These are phyloP conservation scores for Torrubiellomyces zombiae DNA, from an alignment of 2,329 filamentous ascomycete species.

Conservation along the genomic window DNA sequence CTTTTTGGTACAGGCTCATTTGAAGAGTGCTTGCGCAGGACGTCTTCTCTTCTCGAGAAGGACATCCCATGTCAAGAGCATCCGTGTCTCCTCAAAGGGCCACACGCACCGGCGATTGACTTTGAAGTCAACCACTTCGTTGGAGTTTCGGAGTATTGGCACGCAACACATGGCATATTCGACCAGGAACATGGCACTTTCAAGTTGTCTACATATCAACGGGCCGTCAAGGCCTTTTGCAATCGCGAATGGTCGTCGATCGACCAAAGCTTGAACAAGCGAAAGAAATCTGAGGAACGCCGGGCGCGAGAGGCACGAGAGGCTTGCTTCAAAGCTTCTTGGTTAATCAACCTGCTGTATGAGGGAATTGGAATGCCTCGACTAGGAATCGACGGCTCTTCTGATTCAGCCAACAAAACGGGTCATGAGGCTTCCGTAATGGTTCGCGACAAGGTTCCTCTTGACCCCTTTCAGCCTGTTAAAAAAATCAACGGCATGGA, in stretches of 20 bases:
- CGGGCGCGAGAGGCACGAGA: conserved; percentile 67
- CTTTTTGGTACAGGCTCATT: conserved; percentile 78
- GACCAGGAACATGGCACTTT: conserved; percentile 66
- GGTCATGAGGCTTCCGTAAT: conserved; percentile 54
- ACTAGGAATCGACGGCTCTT: conserved; percentile 54
- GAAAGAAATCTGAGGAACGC: conserved; percentile 59
- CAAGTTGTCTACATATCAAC: conserved; percentile 79
- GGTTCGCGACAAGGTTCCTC: conserved; percentile 56
- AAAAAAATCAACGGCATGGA: conserved; percentile 84
- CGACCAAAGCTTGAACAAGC: conserved; percentile 41
- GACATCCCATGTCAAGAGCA: conserved; percentile 67
- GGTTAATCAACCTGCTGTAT: conserved; percentile 92
- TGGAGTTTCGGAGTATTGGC: conserved; percentile 97
- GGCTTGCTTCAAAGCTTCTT: conserved; percentile 95
- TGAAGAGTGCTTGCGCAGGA: conserved; percentile 64
- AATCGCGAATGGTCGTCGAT: conserved; percentile 69
- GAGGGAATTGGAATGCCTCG: conserved; percentile 89
- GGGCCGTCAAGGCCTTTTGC: conserved; percentile 72
- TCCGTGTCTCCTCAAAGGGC: conserved; percentile 79
- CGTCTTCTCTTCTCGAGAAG: conserved; percentile 77
- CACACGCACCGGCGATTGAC: conserved; percentile 88
- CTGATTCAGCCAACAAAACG: conserved; percentile 41
- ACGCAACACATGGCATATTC: conserved; percentile 92
- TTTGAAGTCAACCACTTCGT: conserved; percentile 97
- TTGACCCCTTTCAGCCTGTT: conserved; percentile 80